These are phyloP conservation scores for Chlorella sp. DNA, from an alignment of 139 green algal species.

Conservation along the genomic window DNA sequence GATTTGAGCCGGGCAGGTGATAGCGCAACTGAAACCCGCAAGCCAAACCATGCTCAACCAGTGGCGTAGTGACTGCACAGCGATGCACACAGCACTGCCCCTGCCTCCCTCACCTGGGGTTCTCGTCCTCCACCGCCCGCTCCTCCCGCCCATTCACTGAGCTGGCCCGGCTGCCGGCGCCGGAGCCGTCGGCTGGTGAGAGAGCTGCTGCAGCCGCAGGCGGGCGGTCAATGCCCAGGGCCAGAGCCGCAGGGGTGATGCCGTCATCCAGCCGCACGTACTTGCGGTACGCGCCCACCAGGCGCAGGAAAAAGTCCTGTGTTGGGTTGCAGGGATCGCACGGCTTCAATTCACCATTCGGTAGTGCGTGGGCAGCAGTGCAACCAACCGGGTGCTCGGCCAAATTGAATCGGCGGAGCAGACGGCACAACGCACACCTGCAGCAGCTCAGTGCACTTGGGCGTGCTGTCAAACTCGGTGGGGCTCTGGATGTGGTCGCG, in stretches of 20 bases:
- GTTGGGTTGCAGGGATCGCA: background rate
- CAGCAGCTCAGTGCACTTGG: slow-evolving; percentile 25
- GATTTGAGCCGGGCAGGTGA: background rate
- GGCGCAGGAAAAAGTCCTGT: slow-evolving; percentile 12
- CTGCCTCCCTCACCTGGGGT: background rate
- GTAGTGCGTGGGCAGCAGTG: too few species aligned
- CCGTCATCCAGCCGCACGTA: slow-evolving; percentile 21
- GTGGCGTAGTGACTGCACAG: too few species aligned
- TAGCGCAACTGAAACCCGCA: too few species aligned
- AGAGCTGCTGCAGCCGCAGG: background rate
- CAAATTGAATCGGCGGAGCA: background rate
- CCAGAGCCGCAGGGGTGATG: background rate
- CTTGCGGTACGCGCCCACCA: slow-evolving; percentile 25
- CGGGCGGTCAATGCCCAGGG: slow-evolving; percentile 11
- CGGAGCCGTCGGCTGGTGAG: background rate
- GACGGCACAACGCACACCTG: too few species aligned
- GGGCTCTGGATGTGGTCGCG: slow-evolving; percentile 51
- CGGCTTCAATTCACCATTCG: too few species aligned
- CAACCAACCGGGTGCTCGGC: too few species aligned
- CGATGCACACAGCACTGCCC: background rate
- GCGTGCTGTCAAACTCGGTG: slow-evolving; percentile 78
- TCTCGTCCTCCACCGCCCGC: background rate
- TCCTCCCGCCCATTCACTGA: background rate
- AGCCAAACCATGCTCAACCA: too few species aligned
- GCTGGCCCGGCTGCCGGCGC: background rate